phyloP scores from a whole-genome alignment of 2,329 filamentous ascomycete species.

The Tolypocladium inflatum region DNA sequence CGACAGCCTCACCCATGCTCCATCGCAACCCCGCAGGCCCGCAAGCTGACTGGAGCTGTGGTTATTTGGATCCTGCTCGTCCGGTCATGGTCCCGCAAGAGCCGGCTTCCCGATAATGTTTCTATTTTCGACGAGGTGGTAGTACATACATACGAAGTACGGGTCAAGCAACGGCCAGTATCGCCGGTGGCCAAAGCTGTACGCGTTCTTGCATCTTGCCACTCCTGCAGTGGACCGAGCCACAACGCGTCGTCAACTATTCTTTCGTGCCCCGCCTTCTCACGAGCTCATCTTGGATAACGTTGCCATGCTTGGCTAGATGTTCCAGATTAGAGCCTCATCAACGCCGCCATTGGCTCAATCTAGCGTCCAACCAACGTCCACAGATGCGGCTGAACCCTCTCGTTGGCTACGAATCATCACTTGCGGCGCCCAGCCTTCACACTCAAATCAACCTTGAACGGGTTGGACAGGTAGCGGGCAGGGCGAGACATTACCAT shows the following conservation, averaged over 20 bases:
- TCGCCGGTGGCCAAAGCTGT: neutral
- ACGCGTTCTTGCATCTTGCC: neutral
- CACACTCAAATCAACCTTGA: neutral
- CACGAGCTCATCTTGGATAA: neutral
- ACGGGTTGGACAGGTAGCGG: neutral
- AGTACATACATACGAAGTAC: no score
- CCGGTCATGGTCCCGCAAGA: neutral
- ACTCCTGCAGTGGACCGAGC: neutral
- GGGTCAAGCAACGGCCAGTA: neutral
- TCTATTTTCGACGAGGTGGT: neutral
- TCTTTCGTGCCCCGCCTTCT: neutral
- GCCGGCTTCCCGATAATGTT: neutral
- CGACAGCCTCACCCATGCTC: neutral
- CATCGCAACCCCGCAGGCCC: neutral
- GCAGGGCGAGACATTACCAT: neutral
- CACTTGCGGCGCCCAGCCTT: neutral
- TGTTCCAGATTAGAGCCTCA: neutral
- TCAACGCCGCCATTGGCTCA: neutral
- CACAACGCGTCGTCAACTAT: neutral
- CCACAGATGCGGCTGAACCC: neutral
- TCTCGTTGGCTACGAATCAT: neutral
- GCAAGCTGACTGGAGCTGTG: neutral
- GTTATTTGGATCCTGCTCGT: neutral
- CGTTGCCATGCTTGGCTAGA: neutral
- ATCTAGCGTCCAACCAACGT: neutral